Evolutionary conservation across 1,284 basidiomycete species (phyloP), one percentile per base, ranked within the genome.

Genomic region (Pseudozyma hubeiensis): DNA sequence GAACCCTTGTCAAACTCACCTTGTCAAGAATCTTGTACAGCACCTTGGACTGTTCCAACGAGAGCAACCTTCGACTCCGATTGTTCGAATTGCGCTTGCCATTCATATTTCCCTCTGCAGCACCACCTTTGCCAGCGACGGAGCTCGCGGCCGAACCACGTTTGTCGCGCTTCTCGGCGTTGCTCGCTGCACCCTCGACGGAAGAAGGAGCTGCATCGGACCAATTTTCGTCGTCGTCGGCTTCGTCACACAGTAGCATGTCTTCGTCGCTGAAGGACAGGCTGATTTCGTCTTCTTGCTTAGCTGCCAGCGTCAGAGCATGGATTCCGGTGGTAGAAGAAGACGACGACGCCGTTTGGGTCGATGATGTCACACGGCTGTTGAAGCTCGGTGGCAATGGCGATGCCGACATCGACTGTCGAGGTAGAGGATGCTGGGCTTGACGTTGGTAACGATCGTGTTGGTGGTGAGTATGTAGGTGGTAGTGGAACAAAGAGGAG

Each of bases 11-110:
- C 35, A 41, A 14, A 59, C 70, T 39, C 17, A 74, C 71, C 64
- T 72, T 71, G 47, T 72, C 64, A 0, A 80, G 43, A 7, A 80
- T 60, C 50, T 76, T 68, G 53, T 79, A 77, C 1, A 80, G 67
- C 33, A 75, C 64, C 35, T 72, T 72, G n/a, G 64, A 72, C 53
- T 80, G 79, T 11, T 77, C 66, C 8, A 64, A 46, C 46, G 71
- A 75, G 3, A 80, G 51, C 6, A 80, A 45, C 7, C 67, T 46
- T 4, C 79, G 30, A 7, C 69, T 73, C 7, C 70, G 35, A 0
- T 40, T 48, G 24, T 61, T 53, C 8, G n/a, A 29, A 7, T 44
- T 51, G 29, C 48, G 43, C n/a, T 31, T 9, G 51, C 24, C 9
- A 11, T 44, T 17, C 37, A 44, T 16, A 5, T 24, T 24, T 24